Conservation (phyloP, 2,329 filamentous ascomycete genomes). For the Botryosphaeria agaves region DNA sequence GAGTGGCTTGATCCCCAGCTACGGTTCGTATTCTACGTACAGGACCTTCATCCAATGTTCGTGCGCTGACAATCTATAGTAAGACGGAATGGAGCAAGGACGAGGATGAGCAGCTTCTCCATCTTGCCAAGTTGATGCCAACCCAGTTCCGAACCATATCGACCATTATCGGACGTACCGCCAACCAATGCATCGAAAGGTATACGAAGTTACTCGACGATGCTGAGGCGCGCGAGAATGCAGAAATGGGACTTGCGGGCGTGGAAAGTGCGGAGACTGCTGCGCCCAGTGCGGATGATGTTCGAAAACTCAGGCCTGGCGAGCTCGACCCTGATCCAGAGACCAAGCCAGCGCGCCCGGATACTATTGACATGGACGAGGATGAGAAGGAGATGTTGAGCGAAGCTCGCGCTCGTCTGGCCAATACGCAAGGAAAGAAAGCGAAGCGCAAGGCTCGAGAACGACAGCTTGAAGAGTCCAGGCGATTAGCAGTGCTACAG, state of each 20-base stretch:
- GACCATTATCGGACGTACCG: slow-evolving; percentile 87
- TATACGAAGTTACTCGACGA: slow-evolving; percentile 96
- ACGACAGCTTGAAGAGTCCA: slow-evolving; percentile 85
- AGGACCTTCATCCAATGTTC: no score
- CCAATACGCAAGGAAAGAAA: slow-evolving; percentile 98
- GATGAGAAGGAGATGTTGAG: slow-evolving; percentile 99
- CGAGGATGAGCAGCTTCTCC: slow-evolving; percentile 92
- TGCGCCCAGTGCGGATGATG: slow-evolving; percentile 83
- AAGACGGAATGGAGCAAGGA: slow-evolving; percentile 99
- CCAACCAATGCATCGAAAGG: slow-evolving; percentile 90
- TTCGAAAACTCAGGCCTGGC: slow-evolving; percentile 63
- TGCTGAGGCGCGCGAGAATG: slow-evolving; percentile 73
- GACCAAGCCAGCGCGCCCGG: slow-evolving; percentile 84
- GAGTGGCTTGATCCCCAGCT: slow-evolving; percentile 98
- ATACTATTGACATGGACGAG: slow-evolving; percentile 95
- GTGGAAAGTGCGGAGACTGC: slow-evolving; percentile 73
- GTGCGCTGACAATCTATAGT: no score
- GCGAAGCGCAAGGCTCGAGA: slow-evolving; percentile 95
- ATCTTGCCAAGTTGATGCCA: slow-evolving; percentile 95
- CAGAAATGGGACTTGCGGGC: slow-evolving; percentile 65
- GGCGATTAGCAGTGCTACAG: slow-evolving; percentile 75
- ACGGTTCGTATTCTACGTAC: no score
- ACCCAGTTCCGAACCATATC: slow-evolving; percentile 99
- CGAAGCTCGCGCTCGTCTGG: slow-evolving; percentile 86
- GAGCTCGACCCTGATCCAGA: slow-evolving; percentile 97